phyloP scores from a whole-genome alignment of 345 rosid species.

The Eucalyptus rudis region DNA sequence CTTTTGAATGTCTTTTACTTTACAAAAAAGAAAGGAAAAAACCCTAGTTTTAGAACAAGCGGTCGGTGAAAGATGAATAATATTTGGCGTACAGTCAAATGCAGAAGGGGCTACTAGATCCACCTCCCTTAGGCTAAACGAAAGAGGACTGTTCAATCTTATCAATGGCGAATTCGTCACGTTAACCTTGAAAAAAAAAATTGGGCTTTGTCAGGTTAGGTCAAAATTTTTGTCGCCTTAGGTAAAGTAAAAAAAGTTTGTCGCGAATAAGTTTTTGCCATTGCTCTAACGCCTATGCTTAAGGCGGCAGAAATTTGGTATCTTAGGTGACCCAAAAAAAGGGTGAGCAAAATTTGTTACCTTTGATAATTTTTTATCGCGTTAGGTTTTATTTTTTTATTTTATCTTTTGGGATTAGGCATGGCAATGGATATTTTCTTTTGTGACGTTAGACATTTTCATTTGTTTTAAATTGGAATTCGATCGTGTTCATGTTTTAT shows the following conservation, averaged over 20 bases:
- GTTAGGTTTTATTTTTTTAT: not conserved
- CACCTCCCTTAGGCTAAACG: not conserved
- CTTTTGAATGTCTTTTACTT: not conserved
- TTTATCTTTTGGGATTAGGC: not conserved
- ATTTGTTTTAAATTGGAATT: not conserved
- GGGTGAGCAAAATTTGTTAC: not conserved
- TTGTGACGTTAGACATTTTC: not conserved
- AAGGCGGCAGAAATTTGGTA: too few relatives aligned
- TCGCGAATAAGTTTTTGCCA: accelerated
- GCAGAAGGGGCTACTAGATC: not conserved
- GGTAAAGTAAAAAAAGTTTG: not conserved
- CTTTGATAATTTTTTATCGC: not conserved
- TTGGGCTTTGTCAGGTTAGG: not conserved
- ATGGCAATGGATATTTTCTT: not conserved
- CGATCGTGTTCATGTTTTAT: not conserved
- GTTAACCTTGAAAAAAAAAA: not conserved
- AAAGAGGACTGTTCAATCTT: not conserved
- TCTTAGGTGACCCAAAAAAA: not conserved
- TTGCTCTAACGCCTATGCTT: too few relatives aligned
- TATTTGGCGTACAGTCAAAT: not conserved
- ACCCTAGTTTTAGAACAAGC: not conserved
- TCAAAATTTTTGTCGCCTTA: not conserved
- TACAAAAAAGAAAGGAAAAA: too few relatives aligned
- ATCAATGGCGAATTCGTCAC: not conserved
- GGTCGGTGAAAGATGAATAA: not conserved